phyloP scores from a whole-genome alignment of 2,329 filamentous ascomycete species.

The Aureobasidium pullulans region DNA sequence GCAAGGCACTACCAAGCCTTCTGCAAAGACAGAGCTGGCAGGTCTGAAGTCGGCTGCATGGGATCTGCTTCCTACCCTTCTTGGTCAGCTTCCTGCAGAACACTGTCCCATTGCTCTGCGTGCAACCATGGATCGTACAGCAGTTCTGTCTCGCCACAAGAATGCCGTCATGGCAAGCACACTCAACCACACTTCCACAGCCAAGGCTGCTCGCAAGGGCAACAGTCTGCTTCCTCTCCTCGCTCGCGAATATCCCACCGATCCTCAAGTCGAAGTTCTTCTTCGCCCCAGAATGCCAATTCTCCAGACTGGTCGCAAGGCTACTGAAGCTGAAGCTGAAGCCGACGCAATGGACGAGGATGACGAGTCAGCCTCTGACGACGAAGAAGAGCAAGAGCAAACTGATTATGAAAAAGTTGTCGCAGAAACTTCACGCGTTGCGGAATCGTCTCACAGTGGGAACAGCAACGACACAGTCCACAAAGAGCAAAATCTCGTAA shows the following conservation, averaged over 20 bases:
- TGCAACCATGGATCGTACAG: conserved; percentile 70
- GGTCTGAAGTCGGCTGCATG: conserved; percentile 52
- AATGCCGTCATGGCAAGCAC: conserved; percentile 74
- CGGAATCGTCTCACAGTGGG: not conserved
- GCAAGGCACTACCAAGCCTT: conserved; percentile 16
- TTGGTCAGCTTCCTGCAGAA: conserved; percentile 58
- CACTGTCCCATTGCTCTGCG: conserved; percentile 64
- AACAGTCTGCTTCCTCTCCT: conserved; percentile 77
- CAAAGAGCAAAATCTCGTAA: not conserved
- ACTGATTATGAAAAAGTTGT: not conserved
- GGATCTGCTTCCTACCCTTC: conserved; percentile 52
- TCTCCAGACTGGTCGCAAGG: conserved; percentile 23
- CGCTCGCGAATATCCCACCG: conserved; percentile 54
- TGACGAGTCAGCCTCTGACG: not conserved
- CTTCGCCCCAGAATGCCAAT: conserved; percentile 45
- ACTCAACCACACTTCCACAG: conserved; percentile 64
- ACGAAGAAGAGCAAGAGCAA: not conserved
- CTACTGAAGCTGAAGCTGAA: conserved; percentile 17
- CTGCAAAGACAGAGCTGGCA: conserved; percentile 27
- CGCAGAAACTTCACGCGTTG: not conserved
- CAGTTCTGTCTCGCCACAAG: conserved; percentile 62
- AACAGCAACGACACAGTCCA: not conserved
- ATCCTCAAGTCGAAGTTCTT: conserved; percentile 64
- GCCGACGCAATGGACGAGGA: conserved; percentile 17
- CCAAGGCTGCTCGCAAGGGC: conserved; percentile 39